Base-by-base conservation (phyloP, 805 yeast species). In the Saturnispora diversa region DNA sequence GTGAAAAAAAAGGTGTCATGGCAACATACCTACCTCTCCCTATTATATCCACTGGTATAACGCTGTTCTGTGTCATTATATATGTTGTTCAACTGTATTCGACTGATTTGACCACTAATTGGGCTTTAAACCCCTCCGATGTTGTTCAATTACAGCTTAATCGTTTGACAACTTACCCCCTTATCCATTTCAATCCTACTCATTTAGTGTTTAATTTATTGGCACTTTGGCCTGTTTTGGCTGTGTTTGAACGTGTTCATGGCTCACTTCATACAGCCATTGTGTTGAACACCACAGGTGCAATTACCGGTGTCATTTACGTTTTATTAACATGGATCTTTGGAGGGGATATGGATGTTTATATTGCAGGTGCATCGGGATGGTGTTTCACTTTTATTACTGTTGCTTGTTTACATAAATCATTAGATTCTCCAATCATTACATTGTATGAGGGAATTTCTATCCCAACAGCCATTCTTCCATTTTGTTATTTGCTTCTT, bases 221-320 rank as follows among this genome's bases (percentile, higher is more conserved):
- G 28, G 70, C 80, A 1, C 54, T 86, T 33, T 64, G 72, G 43
- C 71, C 80, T 1, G 76, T 83, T 16, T 57, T 85, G 51, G 65
- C 79, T 10, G 65, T 68, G 38, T 86, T 79, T 58, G 96, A 86
- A 64, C 63, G 69, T 42, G 56, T 61, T 17, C 80, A 84, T 52
- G 97, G 96, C 5, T 85, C 97, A 0, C 81, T 86, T 3, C 75
- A 84, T 58, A 82, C 95, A 4, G 95, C 94, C 4, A 66, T 87
- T 34, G 78, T 86, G 12, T 64, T 87, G 42, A 86, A 85, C 56
- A 53, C 83, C 20, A 59, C 81, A 36, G 84, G 94, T 2, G 77
- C 80, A 1, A 58, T 75, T 4, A 70, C 90, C 2, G 95, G 82
- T 4, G 52, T 84, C 29, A 71, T 74, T 33, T 81, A 72, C 59